A percentile compares a stretch with the other conserved stretches of the same genome.
Conservation (phyloP, 768 basidiomycete species). For the Boletales sp. region DNA sequence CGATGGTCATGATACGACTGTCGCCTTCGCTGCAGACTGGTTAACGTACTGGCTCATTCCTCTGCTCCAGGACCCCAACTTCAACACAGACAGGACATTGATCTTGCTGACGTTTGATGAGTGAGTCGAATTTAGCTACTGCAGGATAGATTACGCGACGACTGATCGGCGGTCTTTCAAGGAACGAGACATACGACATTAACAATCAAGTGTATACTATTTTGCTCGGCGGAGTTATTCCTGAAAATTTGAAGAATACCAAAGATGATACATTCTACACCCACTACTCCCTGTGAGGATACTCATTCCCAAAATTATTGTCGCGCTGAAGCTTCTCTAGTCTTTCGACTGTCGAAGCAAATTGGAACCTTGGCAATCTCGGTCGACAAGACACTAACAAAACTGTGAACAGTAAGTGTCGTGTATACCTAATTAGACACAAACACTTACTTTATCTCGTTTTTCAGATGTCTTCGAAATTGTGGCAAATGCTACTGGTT, state of each 20-base stretch:
- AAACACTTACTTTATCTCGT: neutral
- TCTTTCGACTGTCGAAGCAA: constrained; percentile 52
- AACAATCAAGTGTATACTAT: constrained; percentile 47
- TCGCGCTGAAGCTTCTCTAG: constrained; percentile 7
- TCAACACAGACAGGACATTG: constrained; percentile 53
- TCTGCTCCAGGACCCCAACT: constrained; percentile 44
- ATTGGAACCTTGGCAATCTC: constrained; percentile 57
- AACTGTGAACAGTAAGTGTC: constrained; percentile 19
- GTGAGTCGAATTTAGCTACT: constrained; percentile 27
- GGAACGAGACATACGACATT: constrained; percentile 25
- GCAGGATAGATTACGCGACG: neutral
- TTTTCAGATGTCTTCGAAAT: constrained; percentile 47
- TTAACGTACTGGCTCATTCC: constrained; percentile 49
- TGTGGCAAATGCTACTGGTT: constrained; percentile 44
- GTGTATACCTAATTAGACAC: neutral
- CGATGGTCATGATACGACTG: constrained; percentile 56
- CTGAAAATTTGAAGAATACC: constrained; percentile 38
- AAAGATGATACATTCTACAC: constrained; percentile 52
- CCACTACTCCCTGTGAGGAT: constrained; percentile 45
- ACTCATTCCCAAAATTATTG: neutral
- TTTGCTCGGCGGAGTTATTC: constrained; percentile 44
- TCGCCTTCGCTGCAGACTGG: constrained; percentile 46
- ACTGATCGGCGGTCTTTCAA: constrained; percentile 3
- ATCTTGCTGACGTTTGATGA: constrained; percentile 64
- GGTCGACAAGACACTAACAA: constrained; percentile 53